Percentiles rank a stretch among this genome's conserved stretches.
These are phyloP conservation scores for Cotoneaster glaucophyllus DNA, from an alignment of 306 rosid species.

Conservation along the genomic window DNA sequence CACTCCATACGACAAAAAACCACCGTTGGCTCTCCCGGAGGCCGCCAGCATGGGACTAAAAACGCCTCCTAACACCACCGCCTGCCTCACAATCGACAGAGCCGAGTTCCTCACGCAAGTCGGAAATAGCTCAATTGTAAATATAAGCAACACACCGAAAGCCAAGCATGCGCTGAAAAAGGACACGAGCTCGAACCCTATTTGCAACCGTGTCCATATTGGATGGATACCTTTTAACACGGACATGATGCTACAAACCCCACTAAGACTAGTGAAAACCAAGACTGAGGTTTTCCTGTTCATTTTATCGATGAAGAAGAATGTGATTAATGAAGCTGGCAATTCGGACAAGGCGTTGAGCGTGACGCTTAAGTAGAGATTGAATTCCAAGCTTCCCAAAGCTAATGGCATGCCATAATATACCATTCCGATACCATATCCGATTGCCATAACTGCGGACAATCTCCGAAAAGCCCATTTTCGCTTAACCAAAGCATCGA, in stretches of 20 bases:
- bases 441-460: conserved; percentile 13
- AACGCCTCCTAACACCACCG: conserved; percentile 60
- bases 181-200: conserved; percentile 46
- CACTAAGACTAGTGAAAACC: conserved; percentile 20
- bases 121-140: conserved; percentile 51
- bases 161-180: conserved; percentile 52
- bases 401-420: conserved; percentile 69
- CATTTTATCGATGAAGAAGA: conserved; percentile 31
- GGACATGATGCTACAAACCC: conserved; percentile 41
- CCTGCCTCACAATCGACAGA: conserved; percentile 56
- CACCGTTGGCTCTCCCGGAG: conserved; percentile 28
- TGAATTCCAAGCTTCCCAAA: conserved; percentile 35
- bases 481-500: conserved; percentile 24
- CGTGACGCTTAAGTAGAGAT: conserved; percentile 49
- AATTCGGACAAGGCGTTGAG: conserved; percentile 60
- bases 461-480: conserved; percentile 47
- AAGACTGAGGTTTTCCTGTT: conserved; percentile 37
- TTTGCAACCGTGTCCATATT: conserved; percentile 13
- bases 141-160: conserved; percentile 32
- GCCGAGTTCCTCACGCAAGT: conserved; percentile 65
- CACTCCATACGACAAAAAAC: conserved; percentile 44
- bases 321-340: conserved; percentile 34
- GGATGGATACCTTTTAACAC: conserved; percentile 9
- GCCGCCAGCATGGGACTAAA: conserved; percentile 46
- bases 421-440: conserved; percentile 47